Conservation (phyloP, 1,284 basidiomycete genomes). For the Cryptococcus sp. region DNA sequence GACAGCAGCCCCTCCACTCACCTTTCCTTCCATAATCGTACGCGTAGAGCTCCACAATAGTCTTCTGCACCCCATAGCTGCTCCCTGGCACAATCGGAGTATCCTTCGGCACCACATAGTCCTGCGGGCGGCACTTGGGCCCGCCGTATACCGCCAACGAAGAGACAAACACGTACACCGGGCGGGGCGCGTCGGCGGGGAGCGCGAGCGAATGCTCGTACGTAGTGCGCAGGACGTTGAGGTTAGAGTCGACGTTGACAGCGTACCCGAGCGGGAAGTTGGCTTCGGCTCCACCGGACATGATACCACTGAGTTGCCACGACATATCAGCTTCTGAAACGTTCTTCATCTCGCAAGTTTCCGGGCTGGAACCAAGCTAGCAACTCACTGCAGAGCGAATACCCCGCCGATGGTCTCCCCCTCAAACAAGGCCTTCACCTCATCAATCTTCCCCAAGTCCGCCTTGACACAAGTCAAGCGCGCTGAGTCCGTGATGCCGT, state of each 20-base stretch:
- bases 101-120: conserved; percentile 47
- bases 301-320: conserved; percentile 54
- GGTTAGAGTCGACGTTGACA: conserved; percentile 63
- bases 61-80: conserved; percentile 61
- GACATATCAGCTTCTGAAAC: too few relatives aligned
- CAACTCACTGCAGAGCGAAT: conserved; percentile 47
- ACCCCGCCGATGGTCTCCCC: conserved; percentile 46
- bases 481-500: conserved; percentile 45
- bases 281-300: conserved; percentile 65
- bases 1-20: conserved; percentile 9
- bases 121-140: conserved; percentile 52
- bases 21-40: conserved; percentile 62
- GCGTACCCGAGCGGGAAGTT: conserved; percentile 60
- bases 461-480: conserved; percentile 52
- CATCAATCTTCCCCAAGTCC: conserved; percentile 54
- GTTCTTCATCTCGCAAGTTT: background rate
- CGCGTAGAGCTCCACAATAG: conserved; percentile 60
- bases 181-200: conserved; percentile 27
- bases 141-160: conserved; percentile 65
- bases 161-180: conserved; percentile 62
- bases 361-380: background rate
- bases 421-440: conserved; percentile 52
- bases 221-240: conserved; percentile 55
- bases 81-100: conserved; percentile 60
- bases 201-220: conserved; percentile 48